Evolutionary conservation across 129 eudicot species (phyloP), one percentile per base, ranked within the genome.

Genomic region (Smallanthus sonchifolius): DNA sequence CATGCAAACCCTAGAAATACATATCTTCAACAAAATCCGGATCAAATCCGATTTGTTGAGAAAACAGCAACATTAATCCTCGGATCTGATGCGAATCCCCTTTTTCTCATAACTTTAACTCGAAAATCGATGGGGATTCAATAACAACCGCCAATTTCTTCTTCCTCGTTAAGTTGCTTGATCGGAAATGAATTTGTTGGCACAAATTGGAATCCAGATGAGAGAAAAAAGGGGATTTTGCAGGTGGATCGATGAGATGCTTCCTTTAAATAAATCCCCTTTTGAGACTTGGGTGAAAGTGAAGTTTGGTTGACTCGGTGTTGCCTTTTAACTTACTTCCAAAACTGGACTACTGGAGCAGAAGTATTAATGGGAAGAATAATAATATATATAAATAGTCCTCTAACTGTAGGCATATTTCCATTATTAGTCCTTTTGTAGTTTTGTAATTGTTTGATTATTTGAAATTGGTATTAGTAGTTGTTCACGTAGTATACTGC

Each of bases 81-180:
- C 76, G 84, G 83, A 79, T 79, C 83, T 79, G 78, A 44, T 10
- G 78, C 74, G 5, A 54, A 65, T 64, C 34, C 34, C 68, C 61
- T 35, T 62, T 72, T 63, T 65, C 24, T 37, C 65, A 54, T 66
- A 65, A 54, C 77, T 52, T 14, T 8, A 77, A 43, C 81, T 34
- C 75, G 35, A 65, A 65, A 76, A 76, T 42, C 80, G 67, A 76
- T 54, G 60, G 45, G 32, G 45, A 52, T 66, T 65, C 63, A 77
- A 19, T 16, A 56, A 7, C n/a, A 40, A 77, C 45, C 71, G 19
- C 48, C 49, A 68, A 11, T 15, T 35, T 24, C 37, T 76, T 66
- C 36, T 45, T 64, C 24, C 30, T 28, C 14, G n/a, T 75, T 2
- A 15, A 73, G 4, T 77, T 43, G 47, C 15, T 36, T 60, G 76